Evolutionary conservation across 108 stramenopile species (phyloP).

Genomic region (Aurantiochytrium sp.): DNA sequence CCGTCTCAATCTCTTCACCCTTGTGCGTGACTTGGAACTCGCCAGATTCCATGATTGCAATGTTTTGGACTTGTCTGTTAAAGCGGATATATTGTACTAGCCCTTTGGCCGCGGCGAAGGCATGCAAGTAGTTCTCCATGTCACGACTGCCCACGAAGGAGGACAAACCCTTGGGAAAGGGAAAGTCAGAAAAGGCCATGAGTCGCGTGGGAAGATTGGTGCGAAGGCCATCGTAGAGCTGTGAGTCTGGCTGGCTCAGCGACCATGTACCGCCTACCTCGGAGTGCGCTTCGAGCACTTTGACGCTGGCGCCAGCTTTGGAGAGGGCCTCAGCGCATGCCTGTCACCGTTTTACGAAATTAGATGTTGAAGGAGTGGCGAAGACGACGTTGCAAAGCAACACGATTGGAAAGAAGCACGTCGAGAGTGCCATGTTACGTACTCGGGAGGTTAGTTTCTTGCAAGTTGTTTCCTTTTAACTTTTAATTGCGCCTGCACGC

Average conservation of each 20-base stretch:
- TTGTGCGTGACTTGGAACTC: not conserved
- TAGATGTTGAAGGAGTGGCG: too few relatives aligned
- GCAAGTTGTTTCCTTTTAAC: too few relatives aligned
- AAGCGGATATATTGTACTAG: not conserved
- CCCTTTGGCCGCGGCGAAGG: not conserved
- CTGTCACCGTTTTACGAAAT: not conserved
- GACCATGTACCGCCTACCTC: not conserved
- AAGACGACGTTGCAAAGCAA: too few relatives aligned
- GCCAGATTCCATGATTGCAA: not conserved
- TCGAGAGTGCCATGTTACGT: too few relatives aligned
- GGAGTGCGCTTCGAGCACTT: not conserved
- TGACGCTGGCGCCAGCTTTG: not conserved
- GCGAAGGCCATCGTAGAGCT: conserved; percentile 2
- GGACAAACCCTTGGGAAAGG: not conserved
- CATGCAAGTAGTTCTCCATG: not conserved
- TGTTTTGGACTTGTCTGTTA: not conserved
- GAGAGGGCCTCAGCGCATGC: not conserved
- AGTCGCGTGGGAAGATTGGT: not conserved
- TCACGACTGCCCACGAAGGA: not conserved
- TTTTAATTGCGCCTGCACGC: too few relatives aligned
- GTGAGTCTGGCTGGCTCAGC: not conserved
- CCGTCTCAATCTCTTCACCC: not conserved
- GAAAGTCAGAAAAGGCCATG: not conserved
- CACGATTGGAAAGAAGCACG: too few relatives aligned
- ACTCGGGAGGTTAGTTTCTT: too few relatives aligned